Percentiles rank a stretch among this genome's conserved stretches.
phyloP scores from a whole-genome alignment of 2,329 filamentous ascomycete genomes.

The Calonectria crousiana region DNA sequence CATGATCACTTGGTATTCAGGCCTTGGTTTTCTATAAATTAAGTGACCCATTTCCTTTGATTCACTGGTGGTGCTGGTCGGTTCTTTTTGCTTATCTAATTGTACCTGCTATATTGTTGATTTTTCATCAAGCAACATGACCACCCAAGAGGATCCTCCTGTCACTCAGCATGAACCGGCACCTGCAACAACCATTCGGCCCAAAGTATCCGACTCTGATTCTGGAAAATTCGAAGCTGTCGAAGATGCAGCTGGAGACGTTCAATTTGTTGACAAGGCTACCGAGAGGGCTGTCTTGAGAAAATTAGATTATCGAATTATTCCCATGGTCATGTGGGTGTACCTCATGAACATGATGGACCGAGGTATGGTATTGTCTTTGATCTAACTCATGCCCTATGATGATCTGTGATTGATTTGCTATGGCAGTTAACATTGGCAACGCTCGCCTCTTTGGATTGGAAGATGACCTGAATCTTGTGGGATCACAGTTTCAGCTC shows the following conservation, averaged over 20 bases:
- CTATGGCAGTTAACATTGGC: constrained; percentile 74
- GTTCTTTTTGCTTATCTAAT: not conserved
- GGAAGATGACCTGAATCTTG: constrained; percentile 69
- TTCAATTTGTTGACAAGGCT: constrained; percentile 34
- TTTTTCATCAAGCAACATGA: not conserved
- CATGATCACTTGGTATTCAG: not conserved
- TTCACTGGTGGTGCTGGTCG: not conserved
- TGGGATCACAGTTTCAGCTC: constrained; percentile 68
- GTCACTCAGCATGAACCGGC: constrained; percentile 12
- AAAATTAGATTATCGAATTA: constrained; percentile 49
- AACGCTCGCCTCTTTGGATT: constrained; percentile 65
- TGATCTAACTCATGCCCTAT: rapidly evolving
- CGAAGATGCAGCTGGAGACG: constrained; percentile 31
- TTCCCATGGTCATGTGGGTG: constrained; percentile 49
- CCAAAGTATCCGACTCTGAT: constrained; percentile 37
- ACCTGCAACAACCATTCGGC: not conserved
- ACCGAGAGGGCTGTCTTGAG: constrained; percentile 38
- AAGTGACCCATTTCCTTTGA: not conserved
- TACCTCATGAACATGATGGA: constrained; percentile 54
- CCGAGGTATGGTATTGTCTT: constrained; percentile 39
- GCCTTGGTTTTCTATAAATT: not conserved
- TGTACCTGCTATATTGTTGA: not conserved
- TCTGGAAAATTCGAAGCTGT: constrained; percentile 30
- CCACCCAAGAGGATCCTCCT: constrained; percentile 17
- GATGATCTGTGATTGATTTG: not conserved